A percentile compares a stretch with the other conserved stretches of the same genome.
phyloP scores from a whole-genome alignment of 805 yeast genomes.

The Candida suzukii region DNA sequence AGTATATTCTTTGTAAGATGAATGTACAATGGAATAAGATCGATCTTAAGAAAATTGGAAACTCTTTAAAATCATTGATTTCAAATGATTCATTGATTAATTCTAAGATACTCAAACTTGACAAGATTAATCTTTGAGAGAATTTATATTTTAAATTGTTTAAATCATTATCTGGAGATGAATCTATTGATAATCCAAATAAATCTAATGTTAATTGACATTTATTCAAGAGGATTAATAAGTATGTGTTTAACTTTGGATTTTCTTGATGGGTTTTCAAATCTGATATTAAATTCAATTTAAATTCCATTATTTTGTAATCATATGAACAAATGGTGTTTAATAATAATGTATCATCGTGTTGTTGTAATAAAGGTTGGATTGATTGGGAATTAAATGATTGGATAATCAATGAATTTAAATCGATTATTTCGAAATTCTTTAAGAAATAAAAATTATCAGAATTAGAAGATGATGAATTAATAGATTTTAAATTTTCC shows the following conservation, averaged over 20 bases:
- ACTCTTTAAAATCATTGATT: constrained; percentile 3
- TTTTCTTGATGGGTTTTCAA: background rate
- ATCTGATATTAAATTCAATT: background rate
- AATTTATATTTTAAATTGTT: too few species aligned
- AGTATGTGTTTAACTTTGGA: background rate
- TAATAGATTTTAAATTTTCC: too few species aligned
- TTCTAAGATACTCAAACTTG: too few species aligned
- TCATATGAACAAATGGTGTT: constrained; percentile 19
- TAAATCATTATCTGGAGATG: too few species aligned
- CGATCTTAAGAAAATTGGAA: constrained; percentile 16
- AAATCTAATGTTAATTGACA: constrained; percentile 13
- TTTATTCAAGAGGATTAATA: constrained; percentile 4
- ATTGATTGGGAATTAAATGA: too few species aligned
- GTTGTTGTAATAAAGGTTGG: too few species aligned
- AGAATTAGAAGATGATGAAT: too few species aligned
- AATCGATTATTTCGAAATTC: constrained; percentile 11
- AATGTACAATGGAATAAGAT: constrained; percentile 15
- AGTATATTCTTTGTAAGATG: constrained; percentile 6
- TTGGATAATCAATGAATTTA: constrained; percentile 14
- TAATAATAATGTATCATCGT: constrained; percentile 8
- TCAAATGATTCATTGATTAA: too few species aligned
- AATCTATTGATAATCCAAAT: constrained; percentile 17
- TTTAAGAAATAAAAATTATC: constrained; percentile 11
- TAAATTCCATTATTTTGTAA: constrained; percentile 10
- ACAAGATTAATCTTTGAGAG: too few species aligned